Evolutionary conservation across 331 rosid species (phyloP).

Genomic region (Malus hybrid): DNA sequence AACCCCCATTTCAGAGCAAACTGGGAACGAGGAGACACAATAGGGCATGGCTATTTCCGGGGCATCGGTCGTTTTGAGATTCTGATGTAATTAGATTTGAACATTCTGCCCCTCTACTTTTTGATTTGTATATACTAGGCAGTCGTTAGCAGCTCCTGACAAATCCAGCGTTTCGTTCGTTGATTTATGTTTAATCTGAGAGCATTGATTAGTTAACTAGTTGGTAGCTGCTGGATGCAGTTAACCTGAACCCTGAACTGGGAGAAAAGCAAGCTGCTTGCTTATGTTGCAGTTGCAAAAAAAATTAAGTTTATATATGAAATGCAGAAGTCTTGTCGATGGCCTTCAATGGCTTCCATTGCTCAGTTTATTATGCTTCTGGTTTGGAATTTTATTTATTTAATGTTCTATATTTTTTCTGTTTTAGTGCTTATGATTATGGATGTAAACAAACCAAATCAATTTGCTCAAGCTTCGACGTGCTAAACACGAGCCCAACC

Average conservation of each 20-base stretch:
- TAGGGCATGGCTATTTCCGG: background rate
- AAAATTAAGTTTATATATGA: background rate
- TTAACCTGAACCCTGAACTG: conserved; percentile 4
- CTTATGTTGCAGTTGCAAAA: background rate
- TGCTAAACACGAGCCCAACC: too few relatives aligned
- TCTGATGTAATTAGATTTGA: conserved; percentile 1
- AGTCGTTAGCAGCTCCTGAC: conserved; percentile 5
- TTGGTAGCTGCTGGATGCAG: background rate
- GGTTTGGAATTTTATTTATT: background rate
- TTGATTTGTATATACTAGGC: conserved; percentile 16
- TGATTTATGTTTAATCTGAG: background rate
- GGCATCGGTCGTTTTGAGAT: background rate
- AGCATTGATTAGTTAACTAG: background rate
- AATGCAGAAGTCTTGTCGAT: background rate
- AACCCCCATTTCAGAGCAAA: background rate
- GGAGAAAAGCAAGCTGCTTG: background rate
- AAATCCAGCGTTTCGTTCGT: background rate
- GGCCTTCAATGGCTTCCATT: background rate
- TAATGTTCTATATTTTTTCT: background rate
- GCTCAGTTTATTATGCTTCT: background rate
- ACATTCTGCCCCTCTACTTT: background rate
- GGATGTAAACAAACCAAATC: too few relatives aligned
- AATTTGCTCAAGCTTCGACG: too few relatives aligned
- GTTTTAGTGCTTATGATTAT: background rate
- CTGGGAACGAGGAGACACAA: conserved; percentile 4